Conservation (phyloP, 441 rosid genomes). For the Croton setiger region DNA sequence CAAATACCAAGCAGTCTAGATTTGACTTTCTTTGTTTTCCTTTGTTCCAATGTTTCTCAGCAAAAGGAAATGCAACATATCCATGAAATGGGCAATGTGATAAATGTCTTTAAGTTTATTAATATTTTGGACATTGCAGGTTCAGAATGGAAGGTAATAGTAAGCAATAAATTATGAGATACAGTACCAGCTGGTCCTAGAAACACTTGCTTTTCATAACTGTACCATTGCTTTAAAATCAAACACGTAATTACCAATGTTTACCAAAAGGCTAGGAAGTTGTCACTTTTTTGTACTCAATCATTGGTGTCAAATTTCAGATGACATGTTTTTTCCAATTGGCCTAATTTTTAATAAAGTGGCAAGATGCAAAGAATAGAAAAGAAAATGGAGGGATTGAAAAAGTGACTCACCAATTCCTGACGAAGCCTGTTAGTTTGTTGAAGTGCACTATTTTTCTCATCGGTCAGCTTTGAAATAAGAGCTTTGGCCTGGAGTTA, state of each 20-base stretch:
- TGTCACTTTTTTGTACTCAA: background rate
- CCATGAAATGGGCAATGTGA: too few relatives aligned
- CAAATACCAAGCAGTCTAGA: too few relatives aligned
- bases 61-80: too few relatives aligned
- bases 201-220: background rate
- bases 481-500: constrained; percentile 54
- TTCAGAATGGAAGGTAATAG: background rate
- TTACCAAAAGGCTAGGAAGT: background rate
- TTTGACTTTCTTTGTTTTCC: too few relatives aligned
- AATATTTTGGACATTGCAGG: background rate
- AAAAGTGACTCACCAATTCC: constrained; percentile 87
- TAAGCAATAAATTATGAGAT: background rate
- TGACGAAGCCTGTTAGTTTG: constrained; percentile 62
- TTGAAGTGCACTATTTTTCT: constrained; percentile 60
- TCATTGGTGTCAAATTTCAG: background rate
- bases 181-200: too few relatives aligned
- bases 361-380: background rate
- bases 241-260: background rate
- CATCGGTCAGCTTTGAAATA: constrained; percentile 66
- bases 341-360: background rate
- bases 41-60: too few relatives aligned
- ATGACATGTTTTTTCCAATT: background rate
- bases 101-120: background rate
- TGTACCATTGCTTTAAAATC: background rate
- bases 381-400: background rate